Evolutionary conservation across 2,329 filamentous ascomycete genomes (phyloP).

Genomic region (Trichoderma oligosporum): DNA sequence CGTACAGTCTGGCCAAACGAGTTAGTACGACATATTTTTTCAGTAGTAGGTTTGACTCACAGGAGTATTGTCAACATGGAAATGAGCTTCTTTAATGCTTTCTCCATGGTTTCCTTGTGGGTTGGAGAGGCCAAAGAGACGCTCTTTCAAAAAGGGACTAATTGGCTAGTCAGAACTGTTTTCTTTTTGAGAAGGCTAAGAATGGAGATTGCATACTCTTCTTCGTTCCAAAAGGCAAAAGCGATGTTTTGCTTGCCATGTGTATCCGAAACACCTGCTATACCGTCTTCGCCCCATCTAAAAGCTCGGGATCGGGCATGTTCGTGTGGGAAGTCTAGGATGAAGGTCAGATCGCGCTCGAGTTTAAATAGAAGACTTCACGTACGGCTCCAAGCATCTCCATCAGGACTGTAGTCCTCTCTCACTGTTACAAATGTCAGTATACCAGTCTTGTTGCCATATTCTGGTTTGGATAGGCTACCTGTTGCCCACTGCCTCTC

Average conservation of each 20-base stretch:
- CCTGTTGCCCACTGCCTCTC: conserved; percentile 96
- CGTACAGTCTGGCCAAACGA: conserved; percentile 43
- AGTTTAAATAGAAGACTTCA: conserved; percentile 26
- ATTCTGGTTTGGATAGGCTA: conserved; percentile 32
- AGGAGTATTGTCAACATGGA: conserved; percentile 92
- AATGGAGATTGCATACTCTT: conserved; percentile 61
- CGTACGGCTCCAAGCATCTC: conserved; percentile 94
- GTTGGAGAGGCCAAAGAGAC: conserved; percentile 91
- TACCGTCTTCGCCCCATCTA: conserved; percentile 95
- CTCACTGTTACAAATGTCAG: conserved; percentile 52
- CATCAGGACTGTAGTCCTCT: conserved; percentile 86
- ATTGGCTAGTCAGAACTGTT: conserved; percentile 37
- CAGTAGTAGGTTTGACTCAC: conserved; percentile 33
- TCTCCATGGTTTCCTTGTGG: conserved; percentile 97
- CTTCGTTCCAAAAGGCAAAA: conserved; percentile 96
- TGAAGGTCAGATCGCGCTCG: not conserved
- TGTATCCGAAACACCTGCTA: conserved; percentile 87
- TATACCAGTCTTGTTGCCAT: not conserved
- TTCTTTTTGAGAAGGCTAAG: not conserved
- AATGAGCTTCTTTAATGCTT: conserved; percentile 94
- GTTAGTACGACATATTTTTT: not conserved
- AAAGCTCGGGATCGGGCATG: conserved; percentile 84
- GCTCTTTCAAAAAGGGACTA: conserved; percentile 89
- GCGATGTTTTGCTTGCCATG: conserved; percentile 89
- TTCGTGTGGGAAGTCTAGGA: conserved; percentile 84